Evolutionary conservation across 495 filamentous ascomycete genomes (phyloP).

Genomic region (Aspergillus funiculosus): DNA sequence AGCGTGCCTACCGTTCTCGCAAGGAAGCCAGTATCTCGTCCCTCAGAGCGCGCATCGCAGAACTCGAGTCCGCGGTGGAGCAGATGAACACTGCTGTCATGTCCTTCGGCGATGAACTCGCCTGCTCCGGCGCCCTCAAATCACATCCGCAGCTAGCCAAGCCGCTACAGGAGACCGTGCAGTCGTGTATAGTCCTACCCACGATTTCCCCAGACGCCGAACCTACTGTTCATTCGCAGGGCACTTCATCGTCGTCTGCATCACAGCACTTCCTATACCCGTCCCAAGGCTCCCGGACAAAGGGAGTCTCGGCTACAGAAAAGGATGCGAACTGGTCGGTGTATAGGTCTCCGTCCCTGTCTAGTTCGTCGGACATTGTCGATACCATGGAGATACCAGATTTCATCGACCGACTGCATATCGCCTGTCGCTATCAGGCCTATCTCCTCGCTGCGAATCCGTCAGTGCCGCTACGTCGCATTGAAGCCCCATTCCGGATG

Average conservation of each 20-base stretch:
- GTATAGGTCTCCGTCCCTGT: background rate
- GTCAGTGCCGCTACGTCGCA: conserved; percentile 39
- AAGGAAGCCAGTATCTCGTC: conserved; percentile 78
- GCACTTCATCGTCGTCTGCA: too few species aligned
- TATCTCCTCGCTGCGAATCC: conserved; percentile 51
- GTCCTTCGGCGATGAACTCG: conserved; percentile 57
- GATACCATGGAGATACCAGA: conserved; percentile 48
- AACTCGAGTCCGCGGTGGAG: conserved; percentile 60
- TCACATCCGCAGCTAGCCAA: conserved; percentile 28
- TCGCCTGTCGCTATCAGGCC: conserved; percentile 55
- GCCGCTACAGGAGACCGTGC: conserved; percentile 33
- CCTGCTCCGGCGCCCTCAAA: conserved; percentile 43
- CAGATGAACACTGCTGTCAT: conserved; percentile 70
- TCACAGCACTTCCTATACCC: background rate
- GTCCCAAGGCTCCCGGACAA: background rate
- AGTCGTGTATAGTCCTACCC: conserved; percentile 23
- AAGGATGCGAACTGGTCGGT: background rate
- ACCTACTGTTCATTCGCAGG: conserved; percentile 1
- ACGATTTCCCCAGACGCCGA: conserved; percentile 15
- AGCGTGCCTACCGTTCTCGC: conserved; percentile 76
- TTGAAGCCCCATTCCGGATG: conserved; percentile 60
- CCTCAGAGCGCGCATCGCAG: conserved; percentile 59
- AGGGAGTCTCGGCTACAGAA: background rate
- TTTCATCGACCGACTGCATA: conserved; percentile 61
- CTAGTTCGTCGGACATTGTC: conserved; percentile 17